phyloP scores from a whole-genome alignment of 2,329 filamentous ascomycete genomes.

The Trichoderma cornu-damae region DNA sequence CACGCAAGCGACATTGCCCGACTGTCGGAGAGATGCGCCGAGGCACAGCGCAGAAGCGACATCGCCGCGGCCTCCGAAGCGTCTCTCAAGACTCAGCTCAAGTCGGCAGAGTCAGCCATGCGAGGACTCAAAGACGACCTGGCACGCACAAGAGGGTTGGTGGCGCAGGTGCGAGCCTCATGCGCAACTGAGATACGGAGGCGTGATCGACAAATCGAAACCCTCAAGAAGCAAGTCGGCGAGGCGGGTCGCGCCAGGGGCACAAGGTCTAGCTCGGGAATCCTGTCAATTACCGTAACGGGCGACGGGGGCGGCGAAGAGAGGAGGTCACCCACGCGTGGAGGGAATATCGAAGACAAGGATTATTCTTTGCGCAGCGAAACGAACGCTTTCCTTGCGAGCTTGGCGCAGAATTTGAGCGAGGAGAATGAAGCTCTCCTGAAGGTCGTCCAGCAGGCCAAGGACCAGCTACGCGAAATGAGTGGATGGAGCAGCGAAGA shows the following conservation, averaged over 20 bases:
- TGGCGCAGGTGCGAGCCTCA: conserved; percentile 77
- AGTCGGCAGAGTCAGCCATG: conserved; percentile 66
- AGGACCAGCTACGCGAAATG: conserved; percentile 66
- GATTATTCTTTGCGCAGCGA: conserved; percentile 73
- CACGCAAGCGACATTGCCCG: conserved; percentile 64
- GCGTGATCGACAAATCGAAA: conserved; percentile 81
- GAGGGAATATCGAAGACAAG: conserved; percentile 30
- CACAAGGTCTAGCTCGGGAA: conserved; percentile 47
- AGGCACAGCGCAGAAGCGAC: conserved; percentile 52
- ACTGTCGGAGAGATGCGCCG: conserved; percentile 48
- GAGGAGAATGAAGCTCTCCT: conserved; percentile 88
- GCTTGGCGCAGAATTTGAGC: conserved; percentile 74
- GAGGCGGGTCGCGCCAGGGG: conserved; percentile 62
- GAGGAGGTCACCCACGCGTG: conserved; percentile 29
- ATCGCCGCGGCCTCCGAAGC: conserved; percentile 66
- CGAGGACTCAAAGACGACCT: conserved; percentile 81
- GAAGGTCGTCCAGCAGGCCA: conserved; percentile 63
- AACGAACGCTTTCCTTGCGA: conserved; percentile 85
- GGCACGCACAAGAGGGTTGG: conserved; percentile 67
- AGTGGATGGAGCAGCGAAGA: conserved; percentile 49
- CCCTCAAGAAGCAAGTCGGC: conserved; percentile 78
- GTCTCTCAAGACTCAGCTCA: conserved; percentile 62
- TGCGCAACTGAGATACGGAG: conserved; percentile 90
- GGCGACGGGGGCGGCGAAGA: conserved; percentile 49
- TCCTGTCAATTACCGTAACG: conserved; percentile 54